These are phyloP conservation scores for Amphirosellinia nigrospora DNA, from an alignment of 495 filamentous ascomycete genomes.

Conservation along the genomic window DNA sequence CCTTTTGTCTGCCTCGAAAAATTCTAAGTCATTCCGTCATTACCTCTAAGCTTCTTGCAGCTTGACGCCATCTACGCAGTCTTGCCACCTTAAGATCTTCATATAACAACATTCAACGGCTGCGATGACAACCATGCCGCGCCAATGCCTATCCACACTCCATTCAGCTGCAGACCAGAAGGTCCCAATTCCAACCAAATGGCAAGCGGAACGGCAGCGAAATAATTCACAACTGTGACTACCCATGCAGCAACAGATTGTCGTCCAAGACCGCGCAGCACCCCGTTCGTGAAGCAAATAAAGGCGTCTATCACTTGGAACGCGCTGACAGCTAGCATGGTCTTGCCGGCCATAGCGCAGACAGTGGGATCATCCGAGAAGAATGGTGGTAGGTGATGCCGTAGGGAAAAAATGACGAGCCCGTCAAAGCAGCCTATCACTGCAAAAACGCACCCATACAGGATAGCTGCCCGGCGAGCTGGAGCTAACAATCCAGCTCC, in stretches of 20 bases:
- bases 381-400: conserved; percentile 41
- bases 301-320: conserved; percentile 44
- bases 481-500: conserved; percentile 50
- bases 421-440: conserved; percentile 44
- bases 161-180: conserved; percentile 63
- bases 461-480: conserved; percentile 40
- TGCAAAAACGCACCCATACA: conserved; percentile 38
- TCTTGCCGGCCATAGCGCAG: conserved; percentile 32
- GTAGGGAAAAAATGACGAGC: conserved; percentile 40
- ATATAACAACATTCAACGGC: conserved; percentile 37
- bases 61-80: conserved; percentile 38
- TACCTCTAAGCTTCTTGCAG: conserved; percentile 29
- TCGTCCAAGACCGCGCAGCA: conserved; percentile 69
- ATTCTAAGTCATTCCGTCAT: background rate
- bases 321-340: conserved; percentile 50
- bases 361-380: conserved; percentile 47
- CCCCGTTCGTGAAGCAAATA: conserved; percentile 63
- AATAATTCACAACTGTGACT: conserved; percentile 74
- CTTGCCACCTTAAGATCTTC: conserved; percentile 39
- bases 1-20: background rate
- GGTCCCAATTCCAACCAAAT: conserved; percentile 66
- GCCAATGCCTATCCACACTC: conserved; percentile 74
- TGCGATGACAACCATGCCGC: conserved; percentile 57
- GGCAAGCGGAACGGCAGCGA: conserved; percentile 73
- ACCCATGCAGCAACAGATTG: conserved; percentile 79